Evolutionary conservation across 106 monocot species (phyloP).

Genomic region (Dioscorea zingiberensis): DNA sequence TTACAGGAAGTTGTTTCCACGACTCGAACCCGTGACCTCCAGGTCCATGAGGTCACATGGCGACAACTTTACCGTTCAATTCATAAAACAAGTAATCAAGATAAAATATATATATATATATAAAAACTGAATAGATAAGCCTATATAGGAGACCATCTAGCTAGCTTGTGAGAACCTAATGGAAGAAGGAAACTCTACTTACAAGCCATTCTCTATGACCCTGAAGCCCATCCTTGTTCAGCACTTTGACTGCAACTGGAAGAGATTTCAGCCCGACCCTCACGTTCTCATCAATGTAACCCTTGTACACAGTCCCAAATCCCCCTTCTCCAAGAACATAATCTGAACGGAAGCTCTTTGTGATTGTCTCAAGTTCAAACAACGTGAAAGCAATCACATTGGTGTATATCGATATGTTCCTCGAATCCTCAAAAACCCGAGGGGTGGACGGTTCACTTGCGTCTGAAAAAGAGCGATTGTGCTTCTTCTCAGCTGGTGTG

Average conservation of each 20-base stretch:
- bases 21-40: too few relatives aligned
- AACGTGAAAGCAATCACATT: constrained; percentile 83
- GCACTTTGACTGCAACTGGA: constrained; percentile 76
- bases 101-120: too few relatives aligned
- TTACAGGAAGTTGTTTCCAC: too few relatives aligned
- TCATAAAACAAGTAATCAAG: too few relatives aligned
- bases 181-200: constrained; percentile 11
- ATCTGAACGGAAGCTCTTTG: constrained; percentile 87
- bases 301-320: constrained; percentile 95
- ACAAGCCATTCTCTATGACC: constrained; percentile 79
- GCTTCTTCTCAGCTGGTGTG: constrained; percentile 52
- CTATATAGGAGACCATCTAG: too few relatives aligned
- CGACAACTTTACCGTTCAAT: too few relatives aligned
- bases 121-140: too few relatives aligned
- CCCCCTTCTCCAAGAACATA: constrained; percentile 96
- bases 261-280: constrained; percentile 85
- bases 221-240: constrained; percentile 69
- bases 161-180: too few relatives aligned
- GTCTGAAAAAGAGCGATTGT: constrained; percentile 62
- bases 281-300: constrained; percentile 96
- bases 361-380: constrained; percentile 93
- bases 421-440: constrained; percentile 64
- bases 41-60: too few relatives aligned
- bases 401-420: constrained; percentile 81
- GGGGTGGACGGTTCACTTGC: constrained; percentile 56